Base-by-base conservation (phyloP, 768 basidiomycete species). In the Lactarius evosmus region DNA sequence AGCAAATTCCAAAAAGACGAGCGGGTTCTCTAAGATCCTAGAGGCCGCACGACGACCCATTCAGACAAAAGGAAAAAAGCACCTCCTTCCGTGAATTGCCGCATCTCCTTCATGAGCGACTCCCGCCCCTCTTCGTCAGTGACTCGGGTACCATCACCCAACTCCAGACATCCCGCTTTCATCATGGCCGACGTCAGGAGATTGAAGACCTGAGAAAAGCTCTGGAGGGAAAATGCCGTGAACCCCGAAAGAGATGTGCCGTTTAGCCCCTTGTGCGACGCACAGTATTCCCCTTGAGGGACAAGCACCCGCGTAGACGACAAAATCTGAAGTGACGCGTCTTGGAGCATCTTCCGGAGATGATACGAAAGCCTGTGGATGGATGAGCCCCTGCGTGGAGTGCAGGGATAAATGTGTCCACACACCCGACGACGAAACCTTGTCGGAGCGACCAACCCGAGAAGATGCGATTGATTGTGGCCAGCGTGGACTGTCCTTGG, bases 31-130 rank as follows among this genome's bases (percentile, higher is more conserved):
- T n/a, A n/a, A n/a, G n/a, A n/a, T n/a, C n/a, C n/a, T n/a, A n/a
- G n/a, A 49, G 32, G 60, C 33, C 44, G 29, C 32, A 41, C 29
- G 27, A 33, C 9, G 34, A 62, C 55, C 55, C 36, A 62, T n/a
- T 57, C 61, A 8, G 30, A 56, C 8, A 40, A 1, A 30, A 57
- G 7, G 12, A 7, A 34, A 4, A 1, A 38, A 0, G n/a, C 34
- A 11, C 49, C 56, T 8, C 32, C n/a, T 6, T 0, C 30, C 12
- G 29, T 14, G 22, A 30, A 57, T 5, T 7, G 12, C 4, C 1
- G 4, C 11, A 63, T 2, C 1, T 58, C 40, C 50, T 49, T 34
- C 56, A 58, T 57, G 5, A 58, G 38, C 25, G 8, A 11, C 22
- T 7, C 32, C 29, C 56, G n/a, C 12, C 11, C 38, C 46, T 63